phyloP scores from a whole-genome alignment of 2,329 filamentous ascomycete species.

The Aspergillus tubingensis region DNA sequence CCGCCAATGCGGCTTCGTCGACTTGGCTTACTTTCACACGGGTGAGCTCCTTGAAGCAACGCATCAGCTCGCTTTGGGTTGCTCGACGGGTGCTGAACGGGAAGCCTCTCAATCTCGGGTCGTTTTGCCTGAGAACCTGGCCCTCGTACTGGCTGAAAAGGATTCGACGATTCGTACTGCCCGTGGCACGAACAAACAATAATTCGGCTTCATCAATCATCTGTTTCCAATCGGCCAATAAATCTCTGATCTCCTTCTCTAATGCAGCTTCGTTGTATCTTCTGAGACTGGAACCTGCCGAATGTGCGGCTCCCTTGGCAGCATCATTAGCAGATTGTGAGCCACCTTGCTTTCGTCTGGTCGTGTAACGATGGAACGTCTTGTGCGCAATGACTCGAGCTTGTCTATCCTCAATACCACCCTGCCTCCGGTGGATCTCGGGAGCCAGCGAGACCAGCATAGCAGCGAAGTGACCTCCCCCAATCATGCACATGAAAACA shows the following conservation, averaged over 20 bases:
- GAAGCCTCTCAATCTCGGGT: slow-evolving; percentile 79
- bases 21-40: slow-evolving; percentile 82
- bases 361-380: slow-evolving; percentile 97
- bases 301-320: slow-evolving; percentile 90
- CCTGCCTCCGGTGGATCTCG: slow-evolving; percentile 68
- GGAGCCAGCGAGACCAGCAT: slow-evolving; percentile 92
- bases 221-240: slow-evolving; percentile 81
- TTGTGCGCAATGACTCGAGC: slow-evolving; percentile 91
- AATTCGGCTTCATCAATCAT: slow-evolving; percentile 83
- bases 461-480: slow-evolving; percentile 93
- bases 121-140: slow-evolving; percentile 77
- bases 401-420: slow-evolving; percentile 75
- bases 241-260: slow-evolving; percentile 78
- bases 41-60: slow-evolving; percentile 90
- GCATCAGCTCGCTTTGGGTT: slow-evolving; percentile 92
- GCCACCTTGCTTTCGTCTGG: slow-evolving; percentile 91
- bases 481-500: slow-evolving; percentile 97
- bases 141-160: slow-evolving; percentile 90
- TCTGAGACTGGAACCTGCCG: slow-evolving; percentile 84
- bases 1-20: slow-evolving; percentile 63
- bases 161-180: slow-evolving; percentile 80
- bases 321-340: slow-evolving; percentile 92
- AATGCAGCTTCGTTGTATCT: slow-evolving; percentile 93
- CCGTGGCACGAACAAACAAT: slow-evolving; percentile 86
- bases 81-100: slow-evolving; percentile 90